A percentile compares a stretch with the other conserved stretches of the same genome.
Conservation (phyloP, 345 rosid genomes). For the Heritiera fomes region DNA sequence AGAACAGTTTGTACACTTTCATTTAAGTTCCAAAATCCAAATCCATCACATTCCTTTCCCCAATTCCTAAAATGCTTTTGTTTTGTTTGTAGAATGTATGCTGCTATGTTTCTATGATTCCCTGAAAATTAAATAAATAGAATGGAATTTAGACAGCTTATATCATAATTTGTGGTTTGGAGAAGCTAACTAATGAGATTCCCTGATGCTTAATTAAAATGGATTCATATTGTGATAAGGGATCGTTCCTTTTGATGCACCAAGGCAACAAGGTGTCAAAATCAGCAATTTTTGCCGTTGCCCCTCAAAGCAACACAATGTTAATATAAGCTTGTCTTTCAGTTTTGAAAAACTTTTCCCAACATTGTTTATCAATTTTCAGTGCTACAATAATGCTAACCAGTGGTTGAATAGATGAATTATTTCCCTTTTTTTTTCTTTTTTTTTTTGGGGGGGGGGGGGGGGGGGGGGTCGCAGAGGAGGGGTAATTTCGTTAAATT, state of each 20-base stretch:
- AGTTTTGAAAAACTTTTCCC: not conserved
- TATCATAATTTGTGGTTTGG: too few relatives aligned
- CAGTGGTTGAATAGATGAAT: too few relatives aligned
- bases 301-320: not conserved
- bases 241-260: not conserved
- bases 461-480: too few relatives aligned
- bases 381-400: too few relatives aligned
- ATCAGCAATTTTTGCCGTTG: too few relatives aligned
- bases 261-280: too few relatives aligned
- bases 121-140: not conserved
- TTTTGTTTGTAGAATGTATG: not conserved
- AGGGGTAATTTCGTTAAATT: too few relatives aligned
- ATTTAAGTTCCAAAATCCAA: not conserved
- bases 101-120: too few relatives aligned
- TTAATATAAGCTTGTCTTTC: not conserved
- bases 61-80: not conserved
- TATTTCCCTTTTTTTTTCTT: too few relatives aligned
- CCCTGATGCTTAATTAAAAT: not conserved
- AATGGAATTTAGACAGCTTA: not conserved
- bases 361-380: too few relatives aligned
- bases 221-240: not conserved
- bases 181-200: not conserved
- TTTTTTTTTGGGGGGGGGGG: too few relatives aligned
- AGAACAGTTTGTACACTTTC: too few relatives aligned
- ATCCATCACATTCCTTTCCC: not conserved